Evolutionary conservation across 176 grass and related monocot genomes (phyloP), one percentile per base, ranked within the genome.

Genomic region (Cenchrus purpureus): DNA sequence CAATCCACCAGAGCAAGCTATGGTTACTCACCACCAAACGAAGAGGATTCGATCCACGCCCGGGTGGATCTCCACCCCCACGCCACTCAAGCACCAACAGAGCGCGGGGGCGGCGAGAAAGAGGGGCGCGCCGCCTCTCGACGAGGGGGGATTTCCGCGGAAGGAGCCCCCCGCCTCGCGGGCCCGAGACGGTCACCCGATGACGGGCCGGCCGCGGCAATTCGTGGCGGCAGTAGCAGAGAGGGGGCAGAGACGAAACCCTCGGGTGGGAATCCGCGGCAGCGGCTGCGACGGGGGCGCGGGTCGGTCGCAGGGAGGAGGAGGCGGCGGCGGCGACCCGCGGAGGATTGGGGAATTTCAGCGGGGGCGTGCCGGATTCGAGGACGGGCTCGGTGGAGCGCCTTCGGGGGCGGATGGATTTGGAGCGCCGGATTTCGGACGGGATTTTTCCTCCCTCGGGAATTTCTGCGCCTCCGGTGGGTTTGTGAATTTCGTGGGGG

Each of bases 401-500:
- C 65, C 65, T 50, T 57, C 9, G 50, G 71, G 16, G 25, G 19
- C 45, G 48, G 49, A 63, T 45, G 80, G 80, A 91, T 84, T 87
- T 80, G 81, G 81, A 61, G 71, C 37, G 85, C 62, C 49, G 76
- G 57, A 68, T 80, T 91, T 51, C 65, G n/a, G 59, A 87, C 53
- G 82, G 75, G 75, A 87, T 80, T 87, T 86, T 57, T 77, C 83
- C 65, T 54, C 63, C 55, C 64, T 48, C 65, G 53, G 63, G 54
- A 80, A 84, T 84, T 87, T 90, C 29, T 76, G 79, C 44, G 73
- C 53, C 62, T 82, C 79, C 79, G 71, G 48, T 73, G 81, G 61
- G 46, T 37, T 74, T 46, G 79, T 87, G 89, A 83, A 83, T 87
- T 84, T 66, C 69, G 74, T 84, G 85, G 53, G 85, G 53, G 67